Evolutionary conservation across 75 land plant species (phyloP), one percentile per base, ranked within the genome.

Genomic region (Pseudotsuga menziesii): DNA sequence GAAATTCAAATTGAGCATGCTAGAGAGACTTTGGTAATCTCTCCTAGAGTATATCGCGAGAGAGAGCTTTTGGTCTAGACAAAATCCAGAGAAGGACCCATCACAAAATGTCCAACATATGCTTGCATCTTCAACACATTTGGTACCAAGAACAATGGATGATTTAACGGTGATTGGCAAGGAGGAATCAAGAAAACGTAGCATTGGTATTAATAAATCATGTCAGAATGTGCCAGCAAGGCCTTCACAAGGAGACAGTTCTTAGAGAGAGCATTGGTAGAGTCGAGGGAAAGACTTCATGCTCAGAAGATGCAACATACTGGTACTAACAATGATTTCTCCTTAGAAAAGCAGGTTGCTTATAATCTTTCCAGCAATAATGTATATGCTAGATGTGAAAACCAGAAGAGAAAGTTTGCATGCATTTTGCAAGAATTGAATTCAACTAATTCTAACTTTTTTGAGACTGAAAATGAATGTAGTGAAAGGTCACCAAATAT

Each of bases 181-280:
- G n/a, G 69, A 64, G 17, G 41, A 64, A 0, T 16, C 19, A 0
- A 64, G 69, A 32, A 16, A 64, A 35, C 17, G 12, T 16, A 69
- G 22, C 52, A 69, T 14, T 41, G n/a, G 22, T 36, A 69, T 20
- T 69, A 69, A n/a, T 29, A 29, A 57, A 54, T 29, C 8, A 6
- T 27, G 57, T 25, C 76, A 8, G 4, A 57, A 26, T n/a, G 19
- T 56, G 66, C 19, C n/a, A 32, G 12, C 15, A 63, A 54, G 36
- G 69, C 13, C 3, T 60, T 74, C 9, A 17, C 61, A 56, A 74
- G 69, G 76, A 74, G 23, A 32, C 32, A 29, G 11, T 74, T 57
- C 22, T 55, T 74, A 23, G 67, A 57, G 64, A 74, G 23, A 57
- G 66, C 29, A 2, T 7, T 57, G 17, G 63, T 25, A 74, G 76